Evolutionary conservation across 2,329 filamentous ascomycete species (phyloP).

Genomic region (Hyphodiscus sp.): DNA sequence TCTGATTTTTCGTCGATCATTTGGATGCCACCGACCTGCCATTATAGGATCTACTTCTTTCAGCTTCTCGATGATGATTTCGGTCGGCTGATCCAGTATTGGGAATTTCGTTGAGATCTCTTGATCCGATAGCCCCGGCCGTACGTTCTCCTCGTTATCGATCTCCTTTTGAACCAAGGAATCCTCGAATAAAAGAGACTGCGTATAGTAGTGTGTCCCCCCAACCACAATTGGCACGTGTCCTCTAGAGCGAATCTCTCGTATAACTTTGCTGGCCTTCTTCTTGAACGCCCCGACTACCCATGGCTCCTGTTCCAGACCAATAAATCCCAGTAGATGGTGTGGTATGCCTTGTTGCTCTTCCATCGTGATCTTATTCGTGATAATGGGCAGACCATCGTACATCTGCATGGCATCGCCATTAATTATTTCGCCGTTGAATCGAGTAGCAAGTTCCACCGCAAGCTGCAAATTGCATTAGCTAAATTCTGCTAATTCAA

Average conservation of each 20-base stretch:
- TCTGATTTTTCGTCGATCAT: constrained; percentile 82
- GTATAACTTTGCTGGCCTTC: constrained; percentile 62
- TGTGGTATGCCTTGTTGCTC: constrained; percentile 80
- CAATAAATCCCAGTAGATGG: constrained; percentile 77
- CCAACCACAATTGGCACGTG: constrained; percentile 86
- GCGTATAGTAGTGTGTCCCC: constrained; percentile 92
- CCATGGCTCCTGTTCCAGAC: constrained; percentile 74
- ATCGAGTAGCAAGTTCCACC: constrained; percentile 74
- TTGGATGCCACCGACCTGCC: constrained; percentile 90
- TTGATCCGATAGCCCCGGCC: constrained; percentile 26
- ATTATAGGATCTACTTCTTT: constrained; percentile 79
- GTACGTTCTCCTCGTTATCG: constrained; percentile 25
- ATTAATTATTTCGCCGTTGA: constrained; percentile 93
- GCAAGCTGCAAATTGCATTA: constrained; percentile 41
- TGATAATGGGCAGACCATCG: constrained; percentile 83
- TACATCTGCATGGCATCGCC: constrained; percentile 99
- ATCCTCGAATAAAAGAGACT: constrained; percentile 78
- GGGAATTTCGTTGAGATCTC: constrained; percentile 48
- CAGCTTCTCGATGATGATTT: constrained; percentile 66
- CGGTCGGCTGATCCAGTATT: constrained; percentile 65
- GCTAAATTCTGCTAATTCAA: background rate
- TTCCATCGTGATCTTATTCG: constrained; percentile 75
- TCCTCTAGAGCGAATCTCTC: constrained; percentile 70
- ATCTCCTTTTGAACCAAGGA: constrained; percentile 44
- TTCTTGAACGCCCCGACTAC: constrained; percentile 70